A percentile compares a stretch with the other conserved stretches of the same genome.
Conservation (phyloP, 1,139 yeast genomes). For the Debaryomyces sp. region DNA sequence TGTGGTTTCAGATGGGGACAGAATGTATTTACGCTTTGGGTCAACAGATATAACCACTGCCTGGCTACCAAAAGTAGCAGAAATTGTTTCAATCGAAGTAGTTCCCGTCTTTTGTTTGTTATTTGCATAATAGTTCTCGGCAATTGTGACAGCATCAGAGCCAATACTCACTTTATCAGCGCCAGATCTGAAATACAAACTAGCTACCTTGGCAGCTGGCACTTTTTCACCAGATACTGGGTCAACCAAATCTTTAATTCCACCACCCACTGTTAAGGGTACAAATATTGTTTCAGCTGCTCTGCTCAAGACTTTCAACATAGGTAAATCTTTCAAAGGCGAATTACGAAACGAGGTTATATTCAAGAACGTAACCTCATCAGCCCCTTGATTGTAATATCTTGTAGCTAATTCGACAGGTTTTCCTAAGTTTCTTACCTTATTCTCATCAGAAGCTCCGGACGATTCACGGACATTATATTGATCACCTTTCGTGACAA, state of each 20-base stretch:
- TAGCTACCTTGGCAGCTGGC: constrained; percentile 89
- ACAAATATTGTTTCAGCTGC: constrained; percentile 93
- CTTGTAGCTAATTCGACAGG: constrained; percentile 92
- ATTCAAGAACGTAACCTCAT: constrained; percentile 90
- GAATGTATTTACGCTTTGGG: constrained; percentile 82
- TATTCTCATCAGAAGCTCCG: constrained; percentile 33
- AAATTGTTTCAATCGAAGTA: constrained; percentile 89
- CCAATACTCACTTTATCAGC: constrained; percentile 98
- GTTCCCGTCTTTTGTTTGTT: constrained; percentile 64
- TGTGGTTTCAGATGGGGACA: constrained; percentile 57
- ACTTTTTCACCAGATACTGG: constrained; percentile 70
- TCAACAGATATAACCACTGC: constrained; percentile 98
- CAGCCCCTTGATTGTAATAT: constrained; percentile 93
- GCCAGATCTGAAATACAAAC: constrained; percentile 88
- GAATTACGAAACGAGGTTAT: constrained; percentile 95
- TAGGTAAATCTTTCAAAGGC: constrained; percentile 89
- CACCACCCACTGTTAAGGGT: constrained; percentile 97
- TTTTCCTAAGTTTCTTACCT: constrained; percentile 89
- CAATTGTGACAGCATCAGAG: constrained; percentile 92
- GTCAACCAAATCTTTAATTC: constrained; percentile 86
- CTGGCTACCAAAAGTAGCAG: constrained; percentile 89
- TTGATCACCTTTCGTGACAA: constrained; percentile 97
- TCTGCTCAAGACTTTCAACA: constrained; percentile 81
- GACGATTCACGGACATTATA: constrained; percentile 88
- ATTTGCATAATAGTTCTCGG: constrained; percentile 71